Evolutionary conservation across 176 grass and related monocot species (phyloP).

Genomic region (Miscanthus lutarioriparius): DNA sequence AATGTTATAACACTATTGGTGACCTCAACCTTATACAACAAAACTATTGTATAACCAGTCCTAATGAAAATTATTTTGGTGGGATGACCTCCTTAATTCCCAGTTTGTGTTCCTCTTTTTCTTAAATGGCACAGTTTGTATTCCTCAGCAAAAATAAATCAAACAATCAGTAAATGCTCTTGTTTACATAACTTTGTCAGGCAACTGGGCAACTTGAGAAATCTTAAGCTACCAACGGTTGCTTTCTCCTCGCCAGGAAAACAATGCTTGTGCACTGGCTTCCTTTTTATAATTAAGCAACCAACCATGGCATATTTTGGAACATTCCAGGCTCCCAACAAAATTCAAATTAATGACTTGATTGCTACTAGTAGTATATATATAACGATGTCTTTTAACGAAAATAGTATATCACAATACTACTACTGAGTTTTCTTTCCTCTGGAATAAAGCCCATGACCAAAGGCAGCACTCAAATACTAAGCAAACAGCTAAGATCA

Average conservation of each 20-base stretch:
- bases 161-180: not conserved
- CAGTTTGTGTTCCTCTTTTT: no score
- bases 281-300: not conserved
- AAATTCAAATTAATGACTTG: not conserved
- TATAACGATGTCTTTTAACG: not conserved
- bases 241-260: slow-evolving; percentile 15
- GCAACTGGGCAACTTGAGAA: not conserved
- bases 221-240: not conserved
- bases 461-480: not conserved
- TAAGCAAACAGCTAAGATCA: not conserved
- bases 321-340: slow-evolving; percentile 4
- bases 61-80: no score
- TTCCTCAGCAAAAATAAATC: not conserved
- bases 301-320: not conserved
- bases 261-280: slow-evolving; percentile 4
- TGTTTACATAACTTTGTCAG: not conserved
- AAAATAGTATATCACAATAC: not conserved
- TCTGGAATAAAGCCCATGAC: not conserved
- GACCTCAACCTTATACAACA: no score
- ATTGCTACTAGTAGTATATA: not conserved
- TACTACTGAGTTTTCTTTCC: not conserved
- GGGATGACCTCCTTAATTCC: no score
- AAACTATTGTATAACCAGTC: no score
- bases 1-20: no score
- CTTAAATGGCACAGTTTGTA: not conserved